Percentiles rank a stretch among this genome's conserved stretches.
Conservation (phyloP, 768 basidiomycete species). For the Leccinum boreale region DNA sequence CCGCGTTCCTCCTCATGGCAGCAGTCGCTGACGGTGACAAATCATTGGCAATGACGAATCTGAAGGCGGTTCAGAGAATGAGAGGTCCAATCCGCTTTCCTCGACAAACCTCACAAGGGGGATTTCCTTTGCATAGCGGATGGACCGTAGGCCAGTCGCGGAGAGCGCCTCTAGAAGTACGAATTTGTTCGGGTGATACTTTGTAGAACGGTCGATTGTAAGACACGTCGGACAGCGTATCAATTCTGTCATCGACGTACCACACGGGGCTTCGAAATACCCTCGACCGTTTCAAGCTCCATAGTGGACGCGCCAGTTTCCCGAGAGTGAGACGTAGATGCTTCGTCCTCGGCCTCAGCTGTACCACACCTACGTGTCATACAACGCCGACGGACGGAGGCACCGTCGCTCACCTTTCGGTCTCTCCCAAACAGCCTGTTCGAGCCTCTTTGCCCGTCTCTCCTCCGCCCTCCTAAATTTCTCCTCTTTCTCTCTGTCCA, state of each 20-base stretch:
- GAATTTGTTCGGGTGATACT: conserved; percentile 64
- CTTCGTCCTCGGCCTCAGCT: conserved; percentile 3
- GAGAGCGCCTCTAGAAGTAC: conserved; percentile 90
- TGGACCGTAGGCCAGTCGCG: conserved; percentile 92
- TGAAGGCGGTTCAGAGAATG: conserved; percentile 43
- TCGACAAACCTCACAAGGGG: conserved; percentile 74
- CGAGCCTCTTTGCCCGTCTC: conserved; percentile 39
- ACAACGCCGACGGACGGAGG: not conserved
- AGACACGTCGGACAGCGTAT: not conserved
- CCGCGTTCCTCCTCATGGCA: conserved; percentile 84
- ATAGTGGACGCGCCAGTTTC: not conserved
- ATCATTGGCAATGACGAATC: conserved; percentile 94
- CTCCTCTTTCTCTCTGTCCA: conserved; percentile 58
- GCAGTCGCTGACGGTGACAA: conserved; percentile 76
- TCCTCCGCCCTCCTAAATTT: conserved; percentile 56
- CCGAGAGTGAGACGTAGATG: not conserved
- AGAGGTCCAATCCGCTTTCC: not conserved
- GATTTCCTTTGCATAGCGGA: conserved; percentile 97
- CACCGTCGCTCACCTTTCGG: conserved; percentile 40
- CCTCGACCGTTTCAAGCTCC: conserved; percentile 1
- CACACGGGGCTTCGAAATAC: conserved; percentile 15
- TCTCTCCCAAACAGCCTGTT: conserved; percentile 38
- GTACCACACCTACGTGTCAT: conserved; percentile 1
- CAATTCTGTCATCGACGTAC: conserved; percentile 15
- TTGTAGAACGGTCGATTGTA: not conserved